Evolutionary conservation across 495 filamentous ascomycete species (phyloP), one percentile per base, ranked within the genome.

Genomic region (Xylaria nigripes): DNA sequence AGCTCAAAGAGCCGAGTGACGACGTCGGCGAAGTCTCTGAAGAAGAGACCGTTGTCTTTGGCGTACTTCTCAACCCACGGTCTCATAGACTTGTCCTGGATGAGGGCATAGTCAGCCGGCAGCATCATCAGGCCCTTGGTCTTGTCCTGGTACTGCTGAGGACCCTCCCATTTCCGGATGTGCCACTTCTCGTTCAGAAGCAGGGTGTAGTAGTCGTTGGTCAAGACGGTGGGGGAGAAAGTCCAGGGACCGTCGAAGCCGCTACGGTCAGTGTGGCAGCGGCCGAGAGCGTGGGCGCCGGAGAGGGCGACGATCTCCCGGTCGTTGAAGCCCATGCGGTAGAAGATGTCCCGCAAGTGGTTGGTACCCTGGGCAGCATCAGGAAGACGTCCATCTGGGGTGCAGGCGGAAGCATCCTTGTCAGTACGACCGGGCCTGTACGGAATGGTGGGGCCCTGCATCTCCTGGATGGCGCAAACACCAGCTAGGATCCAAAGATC

Each of bases 291-390:
- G 77, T 98, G 93, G 30, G 89, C 93, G 56, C 93, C 93, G 25
- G 75, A 73, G 54, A 98, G 78, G 25, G 93, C 93, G 27, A 96
- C 91, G 62, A 96, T 96, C 71, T 98, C 92, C 46, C 85, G 86
- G 75, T 98, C 93, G 71, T 94, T 85, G 80, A 98, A 98, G 54
- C 93, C 93, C 91, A 96, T 96, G 69, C 92, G 89, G 69, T 81
- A 80, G 80, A 98, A 98, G 78, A 98, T 87, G 70, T 83, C 82
- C 54, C 93, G 86, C 65, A 98, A 77, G 73, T 98, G 93, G 56
- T 80, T 77, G 54, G 86, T 80, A 56, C 80, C 86, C 78, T 96
- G 83, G 58, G 81, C 57, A 46, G 80, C 93, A 67, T 98, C 92
- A 55, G 93, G 93, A 24, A 98, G 88, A 73, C 93, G 90, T 56